A percentile compares a stretch with the other conserved stretches of the same genome.
Conservation (phyloP, 257 asterid species). For the Fraxinus excelsior region DNA sequence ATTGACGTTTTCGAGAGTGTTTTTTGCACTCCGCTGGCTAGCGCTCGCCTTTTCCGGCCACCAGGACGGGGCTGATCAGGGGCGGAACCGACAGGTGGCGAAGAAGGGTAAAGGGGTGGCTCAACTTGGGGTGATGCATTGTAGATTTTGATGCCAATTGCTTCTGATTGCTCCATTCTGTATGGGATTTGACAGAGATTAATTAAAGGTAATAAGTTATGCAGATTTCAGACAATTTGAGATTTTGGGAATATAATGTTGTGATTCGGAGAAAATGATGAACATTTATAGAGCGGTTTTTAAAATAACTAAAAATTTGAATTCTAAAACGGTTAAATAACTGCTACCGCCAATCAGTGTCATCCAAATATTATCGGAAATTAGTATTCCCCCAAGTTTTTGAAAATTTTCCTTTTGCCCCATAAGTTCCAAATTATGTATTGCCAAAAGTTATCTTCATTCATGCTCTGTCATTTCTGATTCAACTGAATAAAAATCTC, state of each 20-base stretch:
- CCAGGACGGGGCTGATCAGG: slow-evolving; percentile 18
- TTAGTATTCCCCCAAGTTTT: background rate
- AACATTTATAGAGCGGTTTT: background rate
- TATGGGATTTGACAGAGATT: background rate
- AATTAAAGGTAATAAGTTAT: background rate
- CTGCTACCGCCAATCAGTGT: background rate
- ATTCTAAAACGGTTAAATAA: background rate
- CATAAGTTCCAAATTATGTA: background rate
- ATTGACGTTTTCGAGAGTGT: slow-evolving; percentile 55
- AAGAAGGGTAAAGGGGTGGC: slow-evolving; percentile 38
- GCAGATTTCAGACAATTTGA: background rate
- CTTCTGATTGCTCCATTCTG: slow-evolving; percentile 51
- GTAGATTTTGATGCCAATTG: slow-evolving; percentile 68
- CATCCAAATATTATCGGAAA: background rate
- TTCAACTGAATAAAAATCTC: too few species aligned
- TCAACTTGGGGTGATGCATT: slow-evolving; percentile 45
- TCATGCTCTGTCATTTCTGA: too few species aligned
- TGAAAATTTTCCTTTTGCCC: background rate
- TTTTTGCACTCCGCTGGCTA: slow-evolving; percentile 48
- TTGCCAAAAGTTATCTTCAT: too few species aligned
- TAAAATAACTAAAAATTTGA: background rate
- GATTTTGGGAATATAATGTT: background rate
- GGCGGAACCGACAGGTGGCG: slow-evolving; percentile 25
- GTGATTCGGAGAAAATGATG: background rate
- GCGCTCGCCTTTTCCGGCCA: slow-evolving; percentile 35